Evolutionary conservation across 192 early-diverging fungal genomes (phyloP), one percentile per base, ranked within the genome.

Genomic region (Allomyces macrogynus): DNA sequence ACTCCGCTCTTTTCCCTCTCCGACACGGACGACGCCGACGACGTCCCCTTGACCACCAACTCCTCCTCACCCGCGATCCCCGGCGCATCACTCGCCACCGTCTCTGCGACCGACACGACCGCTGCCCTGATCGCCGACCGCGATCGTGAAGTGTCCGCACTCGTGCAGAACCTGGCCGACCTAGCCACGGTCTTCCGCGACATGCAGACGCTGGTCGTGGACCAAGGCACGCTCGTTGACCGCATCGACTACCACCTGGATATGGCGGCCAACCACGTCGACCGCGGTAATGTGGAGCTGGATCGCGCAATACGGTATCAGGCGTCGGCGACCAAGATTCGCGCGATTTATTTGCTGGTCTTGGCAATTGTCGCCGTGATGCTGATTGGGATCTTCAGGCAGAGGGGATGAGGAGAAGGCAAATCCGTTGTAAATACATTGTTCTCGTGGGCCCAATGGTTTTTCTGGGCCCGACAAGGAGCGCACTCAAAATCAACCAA

Each of bases 221-320:
- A 96, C 73, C 95, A 98, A 72, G 95, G 95, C 18, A 91, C 95
- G 7, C 71, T 98, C 65, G 78, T 98, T 24, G 95, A 98, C 75
- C 82, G 95, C 26, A 96, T 98, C 65, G 95, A 98, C 73, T 98
- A 86, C 73, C 96, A 98, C 70, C 84, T 98, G 65, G 95, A 96
- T 68, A 85, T 87, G 65, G 84, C 87, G 10, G 80, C 72, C 20
- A 77, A 87, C 27, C 79, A 89, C 67, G 77, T 92, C n/a, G 84
- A 91, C 66, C 76, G 85, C 5, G 95, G 90, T 4, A 87, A 87
- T 60, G 82, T 83, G 54, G 84, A 97, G 71, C 80, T 97, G 62
- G 77, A 84, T 61, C 72, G 87, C 78, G 87, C 87, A 75, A 60
- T 20, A n/a, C 1, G 49, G 49, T 57, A 57, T 16, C 49, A 57